Evolutionary conservation across 2,329 filamentous ascomycete species (phyloP).

Genomic region (Pyricularia sp.): DNA sequence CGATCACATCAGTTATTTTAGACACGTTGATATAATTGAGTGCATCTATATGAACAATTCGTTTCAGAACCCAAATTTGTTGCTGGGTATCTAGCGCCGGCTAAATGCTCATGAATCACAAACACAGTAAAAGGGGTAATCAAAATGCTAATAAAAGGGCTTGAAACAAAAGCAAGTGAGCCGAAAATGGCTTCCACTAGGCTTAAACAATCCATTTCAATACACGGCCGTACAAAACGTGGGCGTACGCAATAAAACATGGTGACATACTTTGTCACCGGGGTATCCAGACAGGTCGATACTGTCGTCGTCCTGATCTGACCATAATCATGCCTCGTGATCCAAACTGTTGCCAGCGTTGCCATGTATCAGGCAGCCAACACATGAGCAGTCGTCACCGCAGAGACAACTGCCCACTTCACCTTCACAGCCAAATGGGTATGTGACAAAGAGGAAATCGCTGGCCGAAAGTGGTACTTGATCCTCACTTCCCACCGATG

Average conservation of each 20-base stretch:
- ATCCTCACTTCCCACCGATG: slow-evolving; percentile 34
- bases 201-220: background rate
- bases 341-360: background rate
- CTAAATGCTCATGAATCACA: background rate
- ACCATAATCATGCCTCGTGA: background rate
- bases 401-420: slow-evolving; percentile 35
- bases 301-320: background rate
- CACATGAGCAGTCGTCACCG: slow-evolving; percentile 52
- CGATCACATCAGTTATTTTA: background rate
- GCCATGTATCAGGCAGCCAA: slow-evolving; percentile 58
- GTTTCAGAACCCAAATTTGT: background rate
- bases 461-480: slow-evolving; percentile 32
- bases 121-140: background rate
- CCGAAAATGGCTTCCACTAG: background rate
- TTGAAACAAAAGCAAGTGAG: background rate
- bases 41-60: background rate
- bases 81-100: background rate
- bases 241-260: background rate
- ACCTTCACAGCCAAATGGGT: slow-evolving; percentile 10
- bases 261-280: background rate
- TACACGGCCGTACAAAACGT: background rate
- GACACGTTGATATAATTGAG: background rate
- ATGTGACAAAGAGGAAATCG: slow-evolving; percentile 45
- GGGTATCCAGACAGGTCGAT: background rate
- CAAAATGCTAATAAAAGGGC: background rate